phyloP scores from a whole-genome alignment of 2,329 filamentous ascomycete genomes.

The Biscogniauxia mediterranea region DNA sequence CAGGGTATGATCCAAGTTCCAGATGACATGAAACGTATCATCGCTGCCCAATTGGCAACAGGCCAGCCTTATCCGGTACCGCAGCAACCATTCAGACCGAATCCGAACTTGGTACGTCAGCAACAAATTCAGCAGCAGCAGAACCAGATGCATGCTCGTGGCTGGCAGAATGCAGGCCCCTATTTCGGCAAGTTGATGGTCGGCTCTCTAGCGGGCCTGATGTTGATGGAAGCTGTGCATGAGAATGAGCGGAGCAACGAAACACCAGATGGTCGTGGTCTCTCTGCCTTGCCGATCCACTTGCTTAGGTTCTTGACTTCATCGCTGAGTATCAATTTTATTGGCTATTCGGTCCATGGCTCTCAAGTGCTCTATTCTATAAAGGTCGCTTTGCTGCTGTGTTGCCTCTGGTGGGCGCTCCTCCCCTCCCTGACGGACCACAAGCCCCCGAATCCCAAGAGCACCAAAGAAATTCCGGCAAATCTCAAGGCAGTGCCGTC shows the following conservation, averaged over 20 bases:
- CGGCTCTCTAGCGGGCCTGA: conserved; percentile 84
- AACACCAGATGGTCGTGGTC: conserved; percentile 62
- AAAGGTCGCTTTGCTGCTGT: conserved; percentile 52
- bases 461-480: conserved; percentile 35
- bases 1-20: conserved; percentile 65
- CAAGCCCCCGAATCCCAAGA: conserved; percentile 52
- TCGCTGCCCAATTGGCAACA: conserved; percentile 55
- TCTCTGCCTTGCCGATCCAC: conserved; percentile 63
- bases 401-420: conserved; percentile 54
- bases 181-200: conserved; percentile 83
- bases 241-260: conserved; percentile 65
- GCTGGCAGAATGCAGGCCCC: conserved; percentile 54
- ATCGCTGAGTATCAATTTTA: conserved; percentile 49
- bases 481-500: conserved; percentile 61
- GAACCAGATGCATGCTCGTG: conserved; percentile 47
- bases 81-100: conserved; percentile 38
- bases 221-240: conserved; percentile 81
- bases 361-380: conserved; percentile 48
- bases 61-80: conserved; percentile 52
- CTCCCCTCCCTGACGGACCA: conserved; percentile 54
- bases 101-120: conserved; percentile 49
- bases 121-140: conserved; percentile 55
- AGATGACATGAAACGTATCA: conserved; percentile 62
- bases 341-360: conserved; percentile 51
- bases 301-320: conserved; percentile 50